phyloP scores from a whole-genome alignment of 768 basidiomycete genomes.

The Gyrodon lividus region DNA sequence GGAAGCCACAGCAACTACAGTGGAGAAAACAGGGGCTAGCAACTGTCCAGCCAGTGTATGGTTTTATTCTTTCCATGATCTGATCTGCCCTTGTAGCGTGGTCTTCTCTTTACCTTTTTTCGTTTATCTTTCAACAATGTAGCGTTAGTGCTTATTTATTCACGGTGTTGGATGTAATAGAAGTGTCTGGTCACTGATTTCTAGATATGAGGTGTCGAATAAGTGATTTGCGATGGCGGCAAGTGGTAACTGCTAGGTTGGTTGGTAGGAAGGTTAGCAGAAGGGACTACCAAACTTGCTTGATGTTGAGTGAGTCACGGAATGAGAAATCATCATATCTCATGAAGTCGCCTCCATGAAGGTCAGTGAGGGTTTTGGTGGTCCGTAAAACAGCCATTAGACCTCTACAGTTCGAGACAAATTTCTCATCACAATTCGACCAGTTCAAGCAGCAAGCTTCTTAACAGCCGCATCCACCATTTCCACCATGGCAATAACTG shows the following conservation, averaged over 20 bases:
- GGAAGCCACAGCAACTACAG: neutral
- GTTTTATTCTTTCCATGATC: neutral
- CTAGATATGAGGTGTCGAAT: neutral
- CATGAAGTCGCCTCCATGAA: too few species aligned
- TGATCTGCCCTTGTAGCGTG: neutral
- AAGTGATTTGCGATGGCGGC: too few species aligned
- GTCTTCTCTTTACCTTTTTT: neutral
- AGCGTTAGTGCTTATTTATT: neutral
- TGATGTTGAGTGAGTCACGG: too few species aligned
- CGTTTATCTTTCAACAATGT: slow-evolving; percentile 2
- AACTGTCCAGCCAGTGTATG: too few species aligned
- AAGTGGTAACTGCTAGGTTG: neutral
- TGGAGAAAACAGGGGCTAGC: neutral
- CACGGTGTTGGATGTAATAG: neutral
- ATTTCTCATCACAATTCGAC: neutral
- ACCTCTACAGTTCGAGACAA: neutral
- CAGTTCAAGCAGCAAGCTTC: slow-evolving; percentile 4
- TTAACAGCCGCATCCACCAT: slow-evolving; percentile 40
- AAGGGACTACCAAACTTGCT: neutral
- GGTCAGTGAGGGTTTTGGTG: too few species aligned
- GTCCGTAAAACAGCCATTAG: neutral
- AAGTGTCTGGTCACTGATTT: neutral
- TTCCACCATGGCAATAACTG: slow-evolving; percentile 48
- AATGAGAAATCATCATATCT: too few species aligned
- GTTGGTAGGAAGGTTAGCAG: neutral